Evolutionary conservation across 2,329 filamentous ascomycete genomes (phyloP), one percentile per base, ranked within the genome.

Genomic region (Harringtonia aguacate): DNA sequence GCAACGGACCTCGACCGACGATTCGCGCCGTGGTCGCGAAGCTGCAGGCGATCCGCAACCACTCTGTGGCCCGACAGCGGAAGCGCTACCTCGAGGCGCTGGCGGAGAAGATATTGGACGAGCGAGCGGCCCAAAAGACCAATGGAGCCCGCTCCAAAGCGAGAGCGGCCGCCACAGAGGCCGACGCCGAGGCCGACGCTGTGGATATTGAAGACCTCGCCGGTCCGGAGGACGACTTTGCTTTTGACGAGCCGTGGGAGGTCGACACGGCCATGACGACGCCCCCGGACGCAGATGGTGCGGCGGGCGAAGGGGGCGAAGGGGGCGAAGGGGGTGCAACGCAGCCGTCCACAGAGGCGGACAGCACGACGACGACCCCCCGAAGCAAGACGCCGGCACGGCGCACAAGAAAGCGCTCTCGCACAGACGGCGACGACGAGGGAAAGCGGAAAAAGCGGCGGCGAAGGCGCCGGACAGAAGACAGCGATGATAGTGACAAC

Each of bases 361-460:
- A n/a, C n/a, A n/a, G n/a, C n/a, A 43, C 27, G 10, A 24, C 17
- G 24, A n/a, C 22, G 10, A 27, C 30, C 5, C 4, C 34, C n/a
- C n/a, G 18, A 14, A 7, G 22, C 18, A 18, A 21, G 8, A 24
- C 18, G 21, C 9, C 29, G 15, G n/a, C 40, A 27, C 44, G 8
- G 7, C 41, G 8, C 17, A 18, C 8, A 13, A 8, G 28, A 13
- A 8, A 13, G 28, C 28, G 28, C 8, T 29, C 28, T 8, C 28
- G 28, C 8, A 8, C 28, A 29, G 28, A 29, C 28, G 36, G 22
- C 5, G 35, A 34, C 7, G 62, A 60, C 51, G 76, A 60, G 44
- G 48, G 24, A 43, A 45, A 36, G 51, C 50, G 37, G 10, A 36
- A 12, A 37, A 38, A 56, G 61, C 29, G 55, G 66, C 36, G 24